Evolutionary conservation across 768 basidiomycete species (phyloP).

Genomic region (Pisolithus microcarpus): DNA sequence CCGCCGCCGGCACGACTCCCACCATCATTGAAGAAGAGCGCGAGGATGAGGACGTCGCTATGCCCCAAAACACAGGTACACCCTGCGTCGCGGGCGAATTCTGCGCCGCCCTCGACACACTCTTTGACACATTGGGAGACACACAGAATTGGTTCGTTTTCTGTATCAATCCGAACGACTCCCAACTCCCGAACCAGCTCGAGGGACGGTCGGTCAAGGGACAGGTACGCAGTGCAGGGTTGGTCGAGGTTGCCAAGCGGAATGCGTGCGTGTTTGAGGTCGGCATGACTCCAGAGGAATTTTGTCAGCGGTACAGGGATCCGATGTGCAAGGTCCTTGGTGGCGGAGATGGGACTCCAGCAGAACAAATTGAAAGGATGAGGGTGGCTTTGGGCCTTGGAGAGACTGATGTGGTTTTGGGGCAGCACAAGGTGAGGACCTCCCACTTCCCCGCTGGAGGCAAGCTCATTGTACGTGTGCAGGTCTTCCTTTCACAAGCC

Average conservation of each 20-base stretch:
- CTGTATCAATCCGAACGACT: constrained; percentile 92
- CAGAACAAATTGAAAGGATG: constrained; percentile 55
- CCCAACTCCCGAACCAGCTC: constrained; percentile 88
- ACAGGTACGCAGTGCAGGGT: constrained; percentile 75
- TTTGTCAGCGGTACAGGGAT: constrained; percentile 74
- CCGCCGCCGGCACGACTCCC: constrained; percentile 23
- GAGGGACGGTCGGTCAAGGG: constrained; percentile 90
- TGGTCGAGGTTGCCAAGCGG: constrained; percentile 70
- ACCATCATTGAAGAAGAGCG: constrained; percentile 41
- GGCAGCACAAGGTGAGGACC: constrained; percentile 68
- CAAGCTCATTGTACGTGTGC: neutral
- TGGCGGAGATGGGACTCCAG: constrained; percentile 44
- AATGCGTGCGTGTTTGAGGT: constrained; percentile 70
- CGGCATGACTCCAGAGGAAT: constrained; percentile 80
- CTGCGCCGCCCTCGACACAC: constrained; percentile 71
- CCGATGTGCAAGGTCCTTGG: constrained; percentile 42
- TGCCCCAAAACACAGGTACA: constrained; percentile 23
- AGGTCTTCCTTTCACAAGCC: constrained; percentile 84
- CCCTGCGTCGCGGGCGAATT: constrained; percentile 89
- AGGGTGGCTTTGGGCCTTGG: constrained; percentile 47
- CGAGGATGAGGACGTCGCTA: constrained; percentile 34
- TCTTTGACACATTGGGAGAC: constrained; percentile 84
- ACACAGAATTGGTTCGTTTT: constrained; percentile 89
- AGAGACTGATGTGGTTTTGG: constrained; percentile 73
- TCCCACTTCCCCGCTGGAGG: constrained; percentile 1